Evolutionary conservation across 371 early-diverging fungal species (phyloP), one percentile per base, ranked within the genome.

Genomic region (Mortierella sp.): DNA sequence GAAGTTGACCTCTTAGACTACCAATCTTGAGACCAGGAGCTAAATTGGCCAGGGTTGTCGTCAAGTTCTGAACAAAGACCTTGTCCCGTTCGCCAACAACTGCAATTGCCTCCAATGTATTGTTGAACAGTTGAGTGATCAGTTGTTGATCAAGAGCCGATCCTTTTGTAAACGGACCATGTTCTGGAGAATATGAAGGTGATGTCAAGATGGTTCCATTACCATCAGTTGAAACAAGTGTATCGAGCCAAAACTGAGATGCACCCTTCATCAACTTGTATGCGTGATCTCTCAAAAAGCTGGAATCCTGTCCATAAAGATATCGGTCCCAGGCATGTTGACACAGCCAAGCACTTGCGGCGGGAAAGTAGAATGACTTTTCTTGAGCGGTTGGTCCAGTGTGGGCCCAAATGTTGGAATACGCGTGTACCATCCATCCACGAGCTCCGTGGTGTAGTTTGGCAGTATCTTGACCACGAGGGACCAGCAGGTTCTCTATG

Each of bases 271-370:
- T 75, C 57, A 75, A 51, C 70, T 68, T 69, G 68, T 81, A 81
- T 4, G 73, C 83, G 59, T 76, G 83, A 39, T 81, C 76, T 37
- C 64, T 52, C 43, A 81, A 54, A 60, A 66, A 76, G 49, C 64
- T 67, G 22, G 66, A 66, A 55, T 81, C 83, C 28, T 81, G 83
- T 16, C 73, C 62, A 45, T 81, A 81, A 14, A 73, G 40, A 22
- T 81, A 81, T n/a, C 70, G 64, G 37, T 81, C 83, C 83, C 83
- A 81, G 3, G 76, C 83, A 39, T 81, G 76, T 24, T 81, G 76
- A 32, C 75, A 75, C 5, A 81, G n/a, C 83, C 83, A 81, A 2
- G 83, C 83, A 30, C 62, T 76, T 0, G 76, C 69, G 3, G 76
- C 70, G 10, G 83, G 83, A 40, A 81, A 76, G 32, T 76, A 76